Base-by-base conservation (phyloP, 106 monocot genomes). In the Dendrobium officinale region DNA sequence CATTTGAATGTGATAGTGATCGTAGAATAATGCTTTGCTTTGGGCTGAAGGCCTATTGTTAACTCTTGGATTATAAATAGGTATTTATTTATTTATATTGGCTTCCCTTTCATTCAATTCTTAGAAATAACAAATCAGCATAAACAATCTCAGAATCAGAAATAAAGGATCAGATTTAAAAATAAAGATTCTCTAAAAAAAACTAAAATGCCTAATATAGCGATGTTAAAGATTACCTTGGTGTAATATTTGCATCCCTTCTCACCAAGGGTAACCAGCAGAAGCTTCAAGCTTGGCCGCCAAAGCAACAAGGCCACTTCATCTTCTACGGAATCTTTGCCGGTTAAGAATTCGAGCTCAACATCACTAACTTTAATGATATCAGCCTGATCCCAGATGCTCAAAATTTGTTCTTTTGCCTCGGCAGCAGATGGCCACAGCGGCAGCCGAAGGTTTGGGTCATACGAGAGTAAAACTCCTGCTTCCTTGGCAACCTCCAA, bases 351-450 rank as follows among this genome's bases (percentile, higher is more conserved):
- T 51, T 82, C 82, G 0, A 82, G 70, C 68, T 82, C 82, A 1
- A 41, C 67, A 11, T 78, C 82, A 33, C 83, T 79, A 42, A 90
- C 83, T 83, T 90, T 87, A 42, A 90, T 88, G 41, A 90, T 55
- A 80, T 90, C 87, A 31, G 90, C 90, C 51, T 79, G 77, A 67
- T 84, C 80, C 90, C 90, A 90, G 47, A 90, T 85, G 49, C 90
- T 90, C 49, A 88, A 81, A 13, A 90, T 90, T 47, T 87, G 87
- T 42, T 81, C 83, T 72, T 84, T 80, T 17, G 90, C 90, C 73
- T 81, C 87, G 41, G 82, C 81, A 18, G 81, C 81, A 64, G 87
- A 87, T 45, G 87, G 83, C 90, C 90, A 90, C 15, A 90, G 29
- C 13, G 85, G 81, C 26, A 90, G 81, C 67, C 87, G 78, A 27